Conservation (phyloP, 371 early-diverging fungal genomes). For the Zychaea mexicana region DNA sequence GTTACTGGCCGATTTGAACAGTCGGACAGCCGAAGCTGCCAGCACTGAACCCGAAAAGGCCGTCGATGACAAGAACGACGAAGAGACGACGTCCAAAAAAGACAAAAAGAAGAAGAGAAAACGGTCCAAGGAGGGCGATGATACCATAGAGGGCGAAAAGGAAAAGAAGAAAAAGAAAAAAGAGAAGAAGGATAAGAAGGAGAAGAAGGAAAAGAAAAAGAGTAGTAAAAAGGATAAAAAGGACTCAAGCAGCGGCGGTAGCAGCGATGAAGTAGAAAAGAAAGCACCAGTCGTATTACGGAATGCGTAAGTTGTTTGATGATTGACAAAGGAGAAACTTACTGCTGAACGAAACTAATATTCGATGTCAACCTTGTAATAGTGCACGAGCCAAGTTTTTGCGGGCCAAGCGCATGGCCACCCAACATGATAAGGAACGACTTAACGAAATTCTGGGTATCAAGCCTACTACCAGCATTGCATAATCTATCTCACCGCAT, state of each 20-base stretch:
- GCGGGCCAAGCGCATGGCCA: conserved; percentile 67
- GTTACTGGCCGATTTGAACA: conserved; percentile 79
- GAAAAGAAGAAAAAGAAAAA: conserved; percentile 20
- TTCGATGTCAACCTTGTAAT: no score
- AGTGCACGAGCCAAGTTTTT: conserved; percentile 77
- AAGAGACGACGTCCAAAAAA: conserved; percentile 20
- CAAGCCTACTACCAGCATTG: conserved; percentile 4
- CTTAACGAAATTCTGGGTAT: conserved; percentile 61
- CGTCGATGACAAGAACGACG: conserved; percentile 43
- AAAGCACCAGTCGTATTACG: conserved; percentile 37
- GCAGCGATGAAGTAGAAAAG: conserved; percentile 22
- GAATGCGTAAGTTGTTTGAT: conserved; percentile 52
- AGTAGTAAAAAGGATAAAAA: conserved; percentile 23
- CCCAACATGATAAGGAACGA: conserved; percentile 45
- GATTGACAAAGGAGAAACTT: background rate
- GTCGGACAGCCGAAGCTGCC: conserved; percentile 30
- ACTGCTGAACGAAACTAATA: background rate
- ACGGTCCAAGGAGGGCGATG: conserved; percentile 41
- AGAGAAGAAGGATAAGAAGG: conserved; percentile 21
- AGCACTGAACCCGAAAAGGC: conserved; percentile 28
- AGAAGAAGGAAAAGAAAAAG: conserved; percentile 15
- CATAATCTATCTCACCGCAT: background rate
- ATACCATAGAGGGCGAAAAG: conserved; percentile 42
- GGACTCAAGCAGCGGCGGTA: conserved; percentile 26
- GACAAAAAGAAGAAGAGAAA: conserved; percentile 30